phyloP scores from a whole-genome alignment of 2,329 filamentous ascomycete species.

The Aphanoascus verrucosus region DNA sequence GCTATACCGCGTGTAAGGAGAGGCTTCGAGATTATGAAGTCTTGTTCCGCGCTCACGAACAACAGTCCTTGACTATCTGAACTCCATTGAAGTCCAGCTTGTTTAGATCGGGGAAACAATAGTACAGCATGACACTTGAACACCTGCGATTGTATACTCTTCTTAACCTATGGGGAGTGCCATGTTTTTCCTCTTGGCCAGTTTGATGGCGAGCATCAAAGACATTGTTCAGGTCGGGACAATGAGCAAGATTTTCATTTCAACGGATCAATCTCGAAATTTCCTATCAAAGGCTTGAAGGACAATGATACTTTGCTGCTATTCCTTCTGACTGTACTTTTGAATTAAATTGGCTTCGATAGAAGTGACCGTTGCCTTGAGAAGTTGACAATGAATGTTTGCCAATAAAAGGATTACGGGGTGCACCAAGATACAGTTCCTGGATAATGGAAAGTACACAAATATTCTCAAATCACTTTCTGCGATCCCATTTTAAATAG shows the following conservation, averaged over 20 bases:
- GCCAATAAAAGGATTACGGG: neutral
- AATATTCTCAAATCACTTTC: neutral
- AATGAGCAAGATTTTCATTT: neutral
- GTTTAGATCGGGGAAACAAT: neutral
- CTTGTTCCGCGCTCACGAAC: neutral
- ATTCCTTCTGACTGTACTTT: neutral
- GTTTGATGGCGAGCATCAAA: neutral
- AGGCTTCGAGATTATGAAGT: too few species aligned
- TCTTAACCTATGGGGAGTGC: too few species aligned
- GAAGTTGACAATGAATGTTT: neutral
- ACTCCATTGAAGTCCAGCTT: neutral
- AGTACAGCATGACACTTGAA: neutral
- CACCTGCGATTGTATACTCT: neutral
- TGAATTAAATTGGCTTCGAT: neutral
- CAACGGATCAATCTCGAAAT: neutral
- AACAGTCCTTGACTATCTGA: neutral
- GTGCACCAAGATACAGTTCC: neutral
- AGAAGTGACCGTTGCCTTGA: neutral
- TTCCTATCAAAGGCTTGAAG: neutral
- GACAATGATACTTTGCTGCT: neutral
- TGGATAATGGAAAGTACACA: neutral
- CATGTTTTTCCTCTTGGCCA: neutral
- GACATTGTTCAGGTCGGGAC: neutral
- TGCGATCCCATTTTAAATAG: neutral
- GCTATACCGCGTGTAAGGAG: too few species aligned